Percentiles rank a stretch among this genome's conserved stretches.
Conservation (phyloP, 148 eudicot species). For the Selenicereus undatus region DNA sequence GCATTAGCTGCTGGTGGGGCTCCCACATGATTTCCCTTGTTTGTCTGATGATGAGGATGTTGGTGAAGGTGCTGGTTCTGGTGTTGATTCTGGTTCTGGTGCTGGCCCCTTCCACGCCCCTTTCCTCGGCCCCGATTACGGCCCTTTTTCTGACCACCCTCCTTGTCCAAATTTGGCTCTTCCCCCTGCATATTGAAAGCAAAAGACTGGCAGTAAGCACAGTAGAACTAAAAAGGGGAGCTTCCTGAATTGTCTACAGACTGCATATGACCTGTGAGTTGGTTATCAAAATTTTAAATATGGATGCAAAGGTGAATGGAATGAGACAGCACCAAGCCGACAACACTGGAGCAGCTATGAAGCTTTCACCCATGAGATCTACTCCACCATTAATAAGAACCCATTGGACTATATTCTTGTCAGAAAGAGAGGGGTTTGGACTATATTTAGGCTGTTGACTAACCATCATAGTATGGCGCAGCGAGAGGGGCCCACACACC, state of each 20-base stretch:
- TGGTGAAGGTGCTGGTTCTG: constrained; percentile 17
- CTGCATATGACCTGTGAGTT: neutral
- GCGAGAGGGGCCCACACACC: neutral
- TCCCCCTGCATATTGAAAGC: constrained; percentile 47
- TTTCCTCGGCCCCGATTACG: constrained; percentile 59
- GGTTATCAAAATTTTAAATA: neutral
- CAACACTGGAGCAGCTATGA: neutral
- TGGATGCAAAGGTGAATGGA: no score
- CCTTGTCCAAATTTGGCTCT: constrained; percentile 49
- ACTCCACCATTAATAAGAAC: neutral
- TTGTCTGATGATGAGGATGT: constrained; percentile 39
- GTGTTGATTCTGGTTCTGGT: constrained; percentile 28
- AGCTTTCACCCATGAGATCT: neutral
- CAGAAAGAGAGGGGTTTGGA: neutral
- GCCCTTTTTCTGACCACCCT: constrained; percentile 61
- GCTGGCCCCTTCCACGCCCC: constrained; percentile 65
- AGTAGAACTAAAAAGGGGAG: neutral
- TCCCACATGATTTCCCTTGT: constrained; percentile 44
- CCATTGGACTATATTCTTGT: neutral
- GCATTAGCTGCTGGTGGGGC: constrained; percentile 28
- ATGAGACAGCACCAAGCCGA: neutral
- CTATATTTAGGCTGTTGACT: neutral
- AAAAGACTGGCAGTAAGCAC: neutral
- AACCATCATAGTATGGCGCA: neutral
- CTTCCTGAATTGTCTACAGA: neutral